These are phyloP conservation scores for Spatholobus suberectus DNA, from an alignment of 306 rosid genomes.

Conservation along the genomic window DNA sequence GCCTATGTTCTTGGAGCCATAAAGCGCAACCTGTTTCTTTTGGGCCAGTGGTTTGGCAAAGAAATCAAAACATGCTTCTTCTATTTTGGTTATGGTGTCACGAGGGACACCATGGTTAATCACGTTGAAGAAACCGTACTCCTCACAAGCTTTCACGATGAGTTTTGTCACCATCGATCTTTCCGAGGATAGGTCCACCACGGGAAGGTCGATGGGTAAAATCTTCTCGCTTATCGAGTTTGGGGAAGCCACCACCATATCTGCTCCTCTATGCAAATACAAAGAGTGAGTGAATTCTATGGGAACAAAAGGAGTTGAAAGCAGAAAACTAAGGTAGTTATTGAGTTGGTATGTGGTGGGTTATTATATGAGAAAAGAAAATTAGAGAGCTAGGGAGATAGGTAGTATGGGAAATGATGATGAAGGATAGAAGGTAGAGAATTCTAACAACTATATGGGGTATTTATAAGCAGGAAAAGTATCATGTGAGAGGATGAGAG, in stretches of 20 bases:
- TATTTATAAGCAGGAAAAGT: conserved; percentile 45
- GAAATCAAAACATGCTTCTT: conserved; percentile 58
- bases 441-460: conserved; percentile 36
- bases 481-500: neutral
- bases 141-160: conserved; percentile 67
- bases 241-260: conserved; percentile 66
- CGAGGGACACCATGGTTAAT: conserved; percentile 68
- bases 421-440: conserved; percentile 8
- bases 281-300: too few species aligned
- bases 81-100: conserved; percentile 51
- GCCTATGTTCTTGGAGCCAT: conserved; percentile 82
- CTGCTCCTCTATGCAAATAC: too few species aligned
- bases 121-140: conserved; percentile 77
- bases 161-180: conserved; percentile 46
- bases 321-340: neutral
- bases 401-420: neutral
- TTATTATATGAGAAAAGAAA: neutral
- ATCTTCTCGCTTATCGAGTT: conserved; percentile 47
- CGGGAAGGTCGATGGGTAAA: conserved; percentile 57
- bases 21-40: conserved; percentile 64
- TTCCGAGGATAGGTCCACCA: conserved; percentile 56
- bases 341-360: conserved; percentile 26
- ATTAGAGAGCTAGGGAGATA: neutral
- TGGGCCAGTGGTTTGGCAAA: conserved; percentile 55
- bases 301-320: too few species aligned